phyloP scores from a whole-genome alignment of 306 rosid species.

The Pueraria montana region DNA sequence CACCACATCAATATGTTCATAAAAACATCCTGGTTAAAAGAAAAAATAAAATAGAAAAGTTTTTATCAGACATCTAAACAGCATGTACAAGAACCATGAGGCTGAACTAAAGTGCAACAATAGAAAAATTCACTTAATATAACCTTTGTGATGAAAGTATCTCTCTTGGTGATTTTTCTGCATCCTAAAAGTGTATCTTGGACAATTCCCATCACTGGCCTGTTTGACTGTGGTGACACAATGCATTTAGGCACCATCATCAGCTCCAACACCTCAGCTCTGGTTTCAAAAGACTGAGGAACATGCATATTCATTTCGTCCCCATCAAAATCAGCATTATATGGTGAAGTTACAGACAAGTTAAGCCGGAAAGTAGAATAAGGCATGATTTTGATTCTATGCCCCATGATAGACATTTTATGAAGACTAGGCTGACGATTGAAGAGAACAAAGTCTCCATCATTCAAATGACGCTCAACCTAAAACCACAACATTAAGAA shows the following conservation, averaged over 20 bases:
- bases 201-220: slow-evolving; percentile 99
- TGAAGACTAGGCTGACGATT: slow-evolving; percentile 99
- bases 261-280: slow-evolving; percentile 99
- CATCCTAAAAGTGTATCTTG: slow-evolving; percentile 95
- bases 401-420: slow-evolving; percentile 99
- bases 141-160: slow-evolving; percentile 94
- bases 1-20: slow-evolving; percentile 99
- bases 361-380: slow-evolving; percentile 95
- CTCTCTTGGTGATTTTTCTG: slow-evolving; percentile 96
- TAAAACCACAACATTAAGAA: slow-evolving; percentile 54
- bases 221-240: slow-evolving; percentile 94
- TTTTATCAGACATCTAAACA: slow-evolving; percentile 44
- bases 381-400: slow-evolving; percentile 98
- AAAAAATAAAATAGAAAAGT: slow-evolving; percentile 21
- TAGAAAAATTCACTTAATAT: slow-evolving; percentile 23
- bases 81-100: slow-evolving; percentile 25
- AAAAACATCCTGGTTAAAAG: slow-evolving; percentile 84
- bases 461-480: slow-evolving; percentile 99
- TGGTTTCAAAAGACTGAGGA: slow-evolving; percentile 98
- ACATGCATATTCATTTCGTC: slow-evolving; percentile 99
- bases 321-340: slow-evolving; percentile 99
- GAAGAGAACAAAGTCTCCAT: slow-evolving; percentile 96
- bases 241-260: slow-evolving; percentile 99
- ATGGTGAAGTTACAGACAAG: slow-evolving; percentile 94
- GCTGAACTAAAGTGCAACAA: slow-evolving; percentile 17